These are phyloP conservation scores for Trichosporon asahii DNA, from an alignment of 1,284 basidiomycete genomes.

Conservation along the genomic window DNA sequence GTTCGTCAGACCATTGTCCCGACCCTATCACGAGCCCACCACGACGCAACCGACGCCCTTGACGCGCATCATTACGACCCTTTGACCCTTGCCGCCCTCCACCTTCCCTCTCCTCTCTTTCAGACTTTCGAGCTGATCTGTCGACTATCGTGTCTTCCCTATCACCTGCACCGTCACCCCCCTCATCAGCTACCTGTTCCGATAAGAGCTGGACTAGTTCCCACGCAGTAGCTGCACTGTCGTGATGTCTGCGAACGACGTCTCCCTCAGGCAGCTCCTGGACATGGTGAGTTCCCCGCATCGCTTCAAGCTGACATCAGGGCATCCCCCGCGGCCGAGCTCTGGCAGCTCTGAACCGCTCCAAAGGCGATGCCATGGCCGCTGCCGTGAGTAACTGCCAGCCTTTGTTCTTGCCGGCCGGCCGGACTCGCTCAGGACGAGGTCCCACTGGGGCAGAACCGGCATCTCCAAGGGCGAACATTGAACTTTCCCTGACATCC, in stretches of 20 bases:
- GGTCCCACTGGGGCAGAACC: background rate
- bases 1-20: too few species aligned
- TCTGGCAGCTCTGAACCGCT: constrained; percentile 67
- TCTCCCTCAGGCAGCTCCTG: constrained; percentile 36
- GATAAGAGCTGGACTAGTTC: background rate
- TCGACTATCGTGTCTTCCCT: background rate
- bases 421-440: too few species aligned
- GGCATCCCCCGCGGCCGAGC: constrained; percentile 74
- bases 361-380: constrained; percentile 75
- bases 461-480: background rate
- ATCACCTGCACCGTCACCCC: background rate
- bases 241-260: constrained; percentile 7
- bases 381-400: constrained; percentile 69
- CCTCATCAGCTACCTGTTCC: background rate
- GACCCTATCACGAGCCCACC: background rate
- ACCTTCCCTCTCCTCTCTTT: background rate
- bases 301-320: constrained; percentile 49
- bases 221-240: background rate
- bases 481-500: background rate
- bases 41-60: background rate
- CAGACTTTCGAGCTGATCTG: background rate
- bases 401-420: background rate
- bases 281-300: constrained; percentile 28
- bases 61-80: background rate
- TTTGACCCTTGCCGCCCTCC: background rate